phyloP scores from a whole-genome alignment of 2,329 filamentous ascomycete species.

The Ophiostoma himal-ulmi region DNA sequence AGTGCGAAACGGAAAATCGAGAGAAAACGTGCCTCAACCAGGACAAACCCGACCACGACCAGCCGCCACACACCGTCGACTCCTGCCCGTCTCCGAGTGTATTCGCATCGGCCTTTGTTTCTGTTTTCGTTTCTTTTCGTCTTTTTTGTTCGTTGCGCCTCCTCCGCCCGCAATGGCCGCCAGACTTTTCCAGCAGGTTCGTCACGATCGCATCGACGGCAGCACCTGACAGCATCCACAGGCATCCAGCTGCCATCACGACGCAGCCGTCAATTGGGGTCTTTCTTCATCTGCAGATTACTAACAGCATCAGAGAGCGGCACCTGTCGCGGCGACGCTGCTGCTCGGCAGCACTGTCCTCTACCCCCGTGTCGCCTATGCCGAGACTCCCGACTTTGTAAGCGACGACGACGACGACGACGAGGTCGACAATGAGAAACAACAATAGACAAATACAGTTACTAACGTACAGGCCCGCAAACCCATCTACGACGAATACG shows the following conservation, averaged over 20 bases:
- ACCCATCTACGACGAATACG: slow-evolving; percentile 75
- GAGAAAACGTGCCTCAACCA: neutral
- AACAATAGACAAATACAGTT: neutral
- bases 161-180: slow-evolving; percentile 46
- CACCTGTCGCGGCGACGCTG: slow-evolving; percentile 50
- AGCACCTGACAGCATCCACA: neutral
- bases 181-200: slow-evolving; percentile 54
- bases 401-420: neutral
- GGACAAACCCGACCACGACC: neutral
- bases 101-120: neutral
- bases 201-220: slow-evolving; percentile 24
- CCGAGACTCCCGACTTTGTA: slow-evolving; percentile 42
- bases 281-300: neutral
- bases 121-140: neutral
- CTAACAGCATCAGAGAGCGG: slow-evolving; percentile 39
- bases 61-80: slow-evolving; percentile 7
- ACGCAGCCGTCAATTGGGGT: neutral
- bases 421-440: neutral
- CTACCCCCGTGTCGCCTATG: slow-evolving; percentile 44
- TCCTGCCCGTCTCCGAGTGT: slow-evolving; percentile 8
- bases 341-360: slow-evolving; percentile 45
- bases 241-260: neutral
- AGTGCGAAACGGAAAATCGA: slow-evolving; percentile 17
- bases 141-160: neutral
- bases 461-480: slow-evolving; percentile 45